Base-by-base conservation (phyloP, 2,329 filamentous ascomycete genomes). In the Arthroderma sp. region DNA sequence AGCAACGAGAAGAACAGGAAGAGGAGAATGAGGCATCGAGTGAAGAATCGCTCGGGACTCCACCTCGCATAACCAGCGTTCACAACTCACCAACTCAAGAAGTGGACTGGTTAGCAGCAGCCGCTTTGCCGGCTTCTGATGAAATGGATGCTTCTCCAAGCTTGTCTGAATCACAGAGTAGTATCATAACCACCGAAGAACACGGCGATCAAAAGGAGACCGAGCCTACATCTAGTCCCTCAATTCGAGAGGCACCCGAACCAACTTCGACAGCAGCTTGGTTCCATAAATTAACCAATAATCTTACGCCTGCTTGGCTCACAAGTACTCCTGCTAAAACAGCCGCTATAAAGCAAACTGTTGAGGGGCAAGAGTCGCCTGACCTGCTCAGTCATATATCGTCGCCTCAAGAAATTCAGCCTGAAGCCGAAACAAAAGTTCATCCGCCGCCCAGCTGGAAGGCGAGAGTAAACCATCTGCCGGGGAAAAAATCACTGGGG, bases 181-280 rank as follows among this genome's bases (percentile, higher is more conserved):
- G 15, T 22, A 22, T 22, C 15, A 22, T 22, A 22, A 22, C 15
- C 15, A 22, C 15, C 15, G 15, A 22, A 22, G 15, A 22, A 22
- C 15, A 22, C 15, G 15, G 15, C 15, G 15, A 22, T 22, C 15
- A 22, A 8, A 32, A 29, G 8, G 33, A 43, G 6, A 43, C 22
- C 29, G 32, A 43, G 9, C 8, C 8, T 34, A 34, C 29, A 8
- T 36, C n/a, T 9, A 36, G 8, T 6, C 31, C 33, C 11, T 43
- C 40, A 7, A 27, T 36, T 36, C 31, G 31, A 37, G 27, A 41
- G 9, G 40, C 28, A 11, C 40, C 36, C 9, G 27, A 38, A n/a
- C 39, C 33, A 43, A 54, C 28, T 28, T 30, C 36, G 4, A 45
- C 55, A 42, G 58, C 61, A 49, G 60, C 62, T 47, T 66, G 61